A percentile compares a stretch with the other conserved stretches of the same genome.
These are phyloP conservation scores for Teratosphaeria zuluensis DNA, from an alignment of 2,329 filamentous ascomycete genomes.

Conservation along the genomic window DNA sequence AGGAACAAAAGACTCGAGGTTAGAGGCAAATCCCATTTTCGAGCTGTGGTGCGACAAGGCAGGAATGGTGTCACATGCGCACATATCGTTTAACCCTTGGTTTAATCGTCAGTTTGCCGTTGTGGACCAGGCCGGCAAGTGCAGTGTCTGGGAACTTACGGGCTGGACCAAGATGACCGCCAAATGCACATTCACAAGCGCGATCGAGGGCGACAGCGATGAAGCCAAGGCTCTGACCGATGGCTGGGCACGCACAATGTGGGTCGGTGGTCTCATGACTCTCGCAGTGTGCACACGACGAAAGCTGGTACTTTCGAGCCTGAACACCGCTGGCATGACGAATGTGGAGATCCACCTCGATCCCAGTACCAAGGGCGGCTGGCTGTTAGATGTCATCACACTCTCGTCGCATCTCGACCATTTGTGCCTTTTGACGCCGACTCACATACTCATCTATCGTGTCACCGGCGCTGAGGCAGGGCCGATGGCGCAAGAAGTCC, in stretches of 20 bases:
- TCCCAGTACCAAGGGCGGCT: conserved; percentile 24
- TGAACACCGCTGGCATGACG: conserved; percentile 14
- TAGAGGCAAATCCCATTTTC: conserved; percentile 48
- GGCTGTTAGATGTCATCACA: conserved; percentile 49
- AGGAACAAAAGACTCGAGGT: conserved; percentile 35
- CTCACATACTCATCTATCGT: conserved; percentile 34
- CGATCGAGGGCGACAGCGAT: not conserved
- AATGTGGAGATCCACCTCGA: conserved; percentile 21
- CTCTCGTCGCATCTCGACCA: conserved; percentile 40
- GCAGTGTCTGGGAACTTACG: conserved; percentile 57
- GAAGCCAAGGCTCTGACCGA: conserved; percentile 24
- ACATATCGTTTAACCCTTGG: conserved; percentile 57
- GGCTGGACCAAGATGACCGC: conserved; percentile 4
- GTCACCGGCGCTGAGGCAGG: conserved; percentile 11
- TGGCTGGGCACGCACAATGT: conserved; percentile 43
- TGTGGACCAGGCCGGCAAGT: conserved; percentile 55
- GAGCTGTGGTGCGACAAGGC: conserved; percentile 44
- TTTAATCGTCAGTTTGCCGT: conserved; percentile 53
- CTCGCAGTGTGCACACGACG: conserved; percentile 45
- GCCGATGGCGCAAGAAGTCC: conserved; percentile 26
- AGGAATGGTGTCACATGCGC: conserved; percentile 47
- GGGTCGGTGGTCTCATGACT: conserved; percentile 38
- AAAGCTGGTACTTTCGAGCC: conserved; percentile 26
- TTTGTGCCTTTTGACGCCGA: conserved; percentile 51
- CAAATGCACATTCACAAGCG: conserved; percentile 1